Evolutionary conservation across 2,329 filamentous ascomycete species (phyloP).

Genomic region (Chalara sp.): DNA sequence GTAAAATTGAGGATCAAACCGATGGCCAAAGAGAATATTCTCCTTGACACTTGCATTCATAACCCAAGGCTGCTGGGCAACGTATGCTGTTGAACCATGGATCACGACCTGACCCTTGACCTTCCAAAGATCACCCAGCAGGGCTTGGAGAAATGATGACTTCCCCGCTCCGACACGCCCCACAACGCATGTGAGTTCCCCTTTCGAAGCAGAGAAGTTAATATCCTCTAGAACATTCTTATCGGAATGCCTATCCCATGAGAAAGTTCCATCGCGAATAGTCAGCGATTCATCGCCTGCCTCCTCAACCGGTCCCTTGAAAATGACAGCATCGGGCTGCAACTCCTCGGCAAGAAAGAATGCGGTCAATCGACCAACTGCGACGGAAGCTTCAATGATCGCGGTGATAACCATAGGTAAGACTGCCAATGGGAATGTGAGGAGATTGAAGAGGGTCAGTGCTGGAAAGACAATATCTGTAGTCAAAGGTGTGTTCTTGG

Average conservation of each 20-base stretch:
- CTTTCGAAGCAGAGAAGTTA: slow-evolving; percentile 83
- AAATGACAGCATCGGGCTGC: slow-evolving; percentile 72
- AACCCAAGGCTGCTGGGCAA: slow-evolving; percentile 89
- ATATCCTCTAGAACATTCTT: slow-evolving; percentile 72
- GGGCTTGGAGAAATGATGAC: slow-evolving; percentile 80
- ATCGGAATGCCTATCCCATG: slow-evolving; percentile 81
- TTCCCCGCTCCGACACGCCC: slow-evolving; percentile 94
- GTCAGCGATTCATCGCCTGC: slow-evolving; percentile 79
- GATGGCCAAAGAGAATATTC: slow-evolving; percentile 94
- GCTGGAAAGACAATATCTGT: slow-evolving; percentile 96
- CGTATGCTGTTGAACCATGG: slow-evolving; percentile 80
- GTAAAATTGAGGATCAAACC: slow-evolving; percentile 90
- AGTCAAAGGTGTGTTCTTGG: slow-evolving; percentile 71
- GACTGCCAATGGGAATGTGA: slow-evolving; percentile 90
- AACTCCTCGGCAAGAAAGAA: slow-evolving; percentile 87
- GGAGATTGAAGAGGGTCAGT: slow-evolving; percentile 84
- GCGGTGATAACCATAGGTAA: slow-evolving; percentile 97
- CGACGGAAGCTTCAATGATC: slow-evolving; percentile 92
- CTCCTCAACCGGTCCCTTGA: slow-evolving; percentile 64
- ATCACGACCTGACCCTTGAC: slow-evolving; percentile 75
- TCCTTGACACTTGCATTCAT: slow-evolving; percentile 97
- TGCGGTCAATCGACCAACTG: slow-evolving; percentile 74
- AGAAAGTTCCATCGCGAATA: slow-evolving; percentile 81
- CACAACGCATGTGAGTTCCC: slow-evolving; percentile 87
- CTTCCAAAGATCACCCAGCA: slow-evolving; percentile 92